Conservation (phyloP, 106 monocot species). For the Dactylorhiza incarnata region DNA sequence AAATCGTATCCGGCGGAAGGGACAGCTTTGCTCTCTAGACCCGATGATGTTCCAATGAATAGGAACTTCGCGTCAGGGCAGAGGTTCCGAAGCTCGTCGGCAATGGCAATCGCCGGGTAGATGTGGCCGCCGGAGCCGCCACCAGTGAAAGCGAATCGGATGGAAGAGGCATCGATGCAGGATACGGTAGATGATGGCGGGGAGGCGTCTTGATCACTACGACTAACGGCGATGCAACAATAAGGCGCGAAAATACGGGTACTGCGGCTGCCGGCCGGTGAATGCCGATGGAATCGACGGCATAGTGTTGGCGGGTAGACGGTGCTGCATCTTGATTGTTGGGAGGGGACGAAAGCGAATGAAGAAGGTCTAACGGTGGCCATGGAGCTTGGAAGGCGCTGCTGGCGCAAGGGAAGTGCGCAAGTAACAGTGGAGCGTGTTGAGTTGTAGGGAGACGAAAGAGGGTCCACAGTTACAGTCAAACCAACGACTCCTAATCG, state of each 20-base stretch:
- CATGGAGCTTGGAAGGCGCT: background rate
- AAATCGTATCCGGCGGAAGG: constrained; percentile 44
- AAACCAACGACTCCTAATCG: no score
- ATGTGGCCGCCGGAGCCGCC: constrained; percentile 65
- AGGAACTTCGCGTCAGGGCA: constrained; percentile 23
- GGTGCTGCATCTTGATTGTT: background rate
- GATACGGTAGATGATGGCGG: background rate
- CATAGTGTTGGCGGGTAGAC: background rate
- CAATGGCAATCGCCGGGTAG: constrained; percentile 78
- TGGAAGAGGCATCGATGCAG: background rate
- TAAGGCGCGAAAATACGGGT: background rate
- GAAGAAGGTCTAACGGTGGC: background rate
- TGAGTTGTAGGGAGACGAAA: no score
- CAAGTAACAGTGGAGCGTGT: no score
- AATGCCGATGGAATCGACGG: background rate
- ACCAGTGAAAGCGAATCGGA: constrained; percentile 47
- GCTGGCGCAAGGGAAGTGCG: no score
- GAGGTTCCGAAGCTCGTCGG: constrained; percentile 44
- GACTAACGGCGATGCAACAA: constrained; percentile 8
- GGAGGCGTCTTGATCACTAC: background rate
- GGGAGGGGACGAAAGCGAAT: background rate
- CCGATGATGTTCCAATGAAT: constrained; percentile 39
- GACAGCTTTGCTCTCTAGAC: constrained; percentile 39
- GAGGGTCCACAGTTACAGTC: no score
- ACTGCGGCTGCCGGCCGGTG: background rate